Base-by-base conservation (phyloP, 163 green algal genomes). In the Volvox carteri region DNA sequence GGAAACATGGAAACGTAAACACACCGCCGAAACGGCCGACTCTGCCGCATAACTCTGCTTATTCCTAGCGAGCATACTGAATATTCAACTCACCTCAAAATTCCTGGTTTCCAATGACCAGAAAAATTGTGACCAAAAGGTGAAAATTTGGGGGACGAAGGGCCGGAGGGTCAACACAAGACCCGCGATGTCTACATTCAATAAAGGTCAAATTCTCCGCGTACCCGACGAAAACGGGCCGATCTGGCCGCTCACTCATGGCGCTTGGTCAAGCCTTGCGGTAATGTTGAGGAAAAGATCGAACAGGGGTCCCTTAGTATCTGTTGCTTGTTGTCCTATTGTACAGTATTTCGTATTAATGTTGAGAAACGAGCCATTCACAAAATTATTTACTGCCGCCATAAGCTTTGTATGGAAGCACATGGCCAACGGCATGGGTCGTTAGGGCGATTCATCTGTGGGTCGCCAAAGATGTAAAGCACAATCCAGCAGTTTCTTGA, bases 201-300 rank as follows among this genome's bases (percentile, higher is more conserved):
- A n/a, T n/a, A n/a, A n/a, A n/a, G n/a, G n/a, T n/a, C n/a, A n/a
- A n/a, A n/a, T n/a, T n/a, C n/a, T 19, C 5, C 30, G 76, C 78
- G 8, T 68, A 86, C 78, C 78, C 78, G n/a, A 86, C 62, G 30
- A 86, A 86, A 14, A 86, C 16, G 19, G 78, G 78, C 0, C 78
- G 78, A 35, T 86, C 78, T 25, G 78, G 58, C 2, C 78, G 58
- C 46, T 86, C 78, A n/a, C 78, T 23, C 78, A 86, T 86, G 78
- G 60, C 28, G 62, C 4, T 41, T 23, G 37, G 54, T 80, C 42
- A 65, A 60, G 28, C 35, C 42, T 42, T 30, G n/a, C 23, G 37
- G 60, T 28, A 39, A 72, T 23, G 60, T 7, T 11, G 28, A 3
- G 60, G 25, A 39, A 37, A 72, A 72, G 60, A 72, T 72, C 60